Evolutionary conservation across 805 yeast genomes (phyloP).

Genomic region (Pichia heedii): DNA sequence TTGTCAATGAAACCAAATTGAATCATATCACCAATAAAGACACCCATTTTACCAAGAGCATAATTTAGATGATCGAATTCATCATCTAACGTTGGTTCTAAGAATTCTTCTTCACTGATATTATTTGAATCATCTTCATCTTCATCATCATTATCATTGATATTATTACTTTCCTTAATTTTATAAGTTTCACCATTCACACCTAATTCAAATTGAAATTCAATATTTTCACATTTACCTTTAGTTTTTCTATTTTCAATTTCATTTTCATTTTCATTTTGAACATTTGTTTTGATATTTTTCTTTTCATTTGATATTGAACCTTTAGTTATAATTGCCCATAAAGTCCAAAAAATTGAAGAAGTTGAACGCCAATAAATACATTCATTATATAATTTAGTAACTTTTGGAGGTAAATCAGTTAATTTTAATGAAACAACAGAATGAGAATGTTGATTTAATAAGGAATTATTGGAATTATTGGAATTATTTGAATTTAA

Average conservation of each 20-base stretch:
- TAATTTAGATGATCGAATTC: slow-evolving; percentile 74
- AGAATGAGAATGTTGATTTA: slow-evolving; percentile 12
- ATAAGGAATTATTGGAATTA: slow-evolving; percentile 1
- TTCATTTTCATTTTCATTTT: not conserved
- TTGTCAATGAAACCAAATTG: slow-evolving; percentile 44
- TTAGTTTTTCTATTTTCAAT: slow-evolving; percentile 14
- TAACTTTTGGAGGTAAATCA: slow-evolving; percentile 30
- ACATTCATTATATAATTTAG: slow-evolving; percentile 52
- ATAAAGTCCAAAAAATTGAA: slow-evolving; percentile 73
- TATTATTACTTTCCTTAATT: slow-evolving; percentile 22
- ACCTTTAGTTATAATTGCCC: slow-evolving; percentile 65
- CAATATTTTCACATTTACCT: slow-evolving; percentile 11
- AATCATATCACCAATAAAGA: slow-evolving; percentile 68
- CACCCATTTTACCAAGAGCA: slow-evolving; percentile 61
- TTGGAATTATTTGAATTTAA: slow-evolving; percentile 13
- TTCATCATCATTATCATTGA: slow-evolving; percentile 18
- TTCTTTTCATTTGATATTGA: slow-evolving; percentile 4
- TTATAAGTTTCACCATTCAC: slow-evolving; percentile 45
- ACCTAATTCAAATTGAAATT: slow-evolving; percentile 34
- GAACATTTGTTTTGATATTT: not conserved
- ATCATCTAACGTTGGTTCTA: slow-evolving; percentile 35
- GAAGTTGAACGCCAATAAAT: slow-evolving; percentile 75
- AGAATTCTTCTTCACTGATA: slow-evolving; percentile 18
- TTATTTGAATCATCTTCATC: slow-evolving; percentile 22
- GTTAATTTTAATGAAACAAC: slow-evolving; percentile 30